Evolutionary conservation across 225 moss, liverwort and hornwort species (phyloP).

Genomic region (Lunularia cruciata): DNA sequence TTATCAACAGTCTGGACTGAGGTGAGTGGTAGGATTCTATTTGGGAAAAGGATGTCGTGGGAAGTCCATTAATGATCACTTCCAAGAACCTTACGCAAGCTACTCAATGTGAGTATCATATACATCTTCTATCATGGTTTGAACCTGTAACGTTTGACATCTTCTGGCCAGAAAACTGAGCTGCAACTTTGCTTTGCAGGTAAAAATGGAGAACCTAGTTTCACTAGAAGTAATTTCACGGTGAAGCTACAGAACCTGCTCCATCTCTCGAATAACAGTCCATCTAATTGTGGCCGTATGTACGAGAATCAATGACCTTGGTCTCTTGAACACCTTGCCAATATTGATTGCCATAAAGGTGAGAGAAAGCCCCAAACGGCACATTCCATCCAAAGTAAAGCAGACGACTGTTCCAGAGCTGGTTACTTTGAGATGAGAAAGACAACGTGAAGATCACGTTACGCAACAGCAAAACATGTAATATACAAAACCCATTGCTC

Average conservation of each 20-base stretch:
- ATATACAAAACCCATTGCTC: constrained; percentile 39
- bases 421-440: constrained; percentile 21
- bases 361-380: not conserved
- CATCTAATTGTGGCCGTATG: not conserved
- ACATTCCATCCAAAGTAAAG: constrained; percentile 18
- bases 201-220: constrained; percentile 6
- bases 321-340: not conserved
- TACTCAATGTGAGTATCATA: constrained; percentile 18
- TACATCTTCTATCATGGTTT: constrained; percentile 5
- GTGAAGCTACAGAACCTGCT: not conserved
- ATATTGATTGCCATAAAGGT: not conserved
- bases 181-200: constrained; percentile 11
- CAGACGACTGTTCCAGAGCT: constrained; percentile 13
- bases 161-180: constrained; percentile 11
- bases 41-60: not conserved
- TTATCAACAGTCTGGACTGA: not conserved
- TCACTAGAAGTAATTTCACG: constrained; percentile 4
- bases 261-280: not conserved
- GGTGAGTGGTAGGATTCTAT: not conserved
- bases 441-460: constrained; percentile 6
- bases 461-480: constrained; percentile 21
- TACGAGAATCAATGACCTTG: constrained; percentile 4
- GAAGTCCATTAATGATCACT: not conserved
- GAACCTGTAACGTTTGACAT: not conserved
- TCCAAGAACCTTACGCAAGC: constrained; percentile 12